Evolutionary conservation across 169 alveolate genomes (phyloP).

Genomic region (Plasmodium yoelii): DNA sequence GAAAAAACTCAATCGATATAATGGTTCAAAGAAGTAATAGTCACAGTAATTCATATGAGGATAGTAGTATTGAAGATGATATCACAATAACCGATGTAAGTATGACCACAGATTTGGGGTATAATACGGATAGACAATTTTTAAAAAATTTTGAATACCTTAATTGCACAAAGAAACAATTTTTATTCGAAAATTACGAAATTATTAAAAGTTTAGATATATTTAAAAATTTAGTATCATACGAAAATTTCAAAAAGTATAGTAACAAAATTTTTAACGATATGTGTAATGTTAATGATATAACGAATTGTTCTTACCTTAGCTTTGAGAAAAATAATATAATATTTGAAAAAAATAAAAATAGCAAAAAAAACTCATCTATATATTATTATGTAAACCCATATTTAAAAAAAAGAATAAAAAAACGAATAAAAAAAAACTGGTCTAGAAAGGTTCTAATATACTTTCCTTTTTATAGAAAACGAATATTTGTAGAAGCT

Average conservation of each 20-base stretch:
- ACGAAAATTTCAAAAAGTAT: neutral
- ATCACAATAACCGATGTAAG: slow-evolving; percentile 17
- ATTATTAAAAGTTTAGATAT: slow-evolving; percentile 2
- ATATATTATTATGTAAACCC: neutral
- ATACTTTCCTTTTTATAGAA: slow-evolving; percentile 31
- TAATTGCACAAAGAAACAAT: slow-evolving; percentile 7
- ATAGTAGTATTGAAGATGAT: slow-evolving; percentile 6
- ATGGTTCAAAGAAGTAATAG: neutral
- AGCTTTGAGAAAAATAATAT: neutral
- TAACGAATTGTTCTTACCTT: neutral
- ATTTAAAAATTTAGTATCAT: neutral
- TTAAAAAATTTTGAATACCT: slow-evolving; percentile 18
- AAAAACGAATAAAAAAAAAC: slow-evolving; percentile 4
- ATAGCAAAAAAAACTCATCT: neutral
- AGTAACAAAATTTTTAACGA: neutral
- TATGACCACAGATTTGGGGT: neutral
- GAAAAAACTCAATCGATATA: too few species aligned
- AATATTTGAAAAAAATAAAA: neutral
- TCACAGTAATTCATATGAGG: neutral
- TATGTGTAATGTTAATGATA: neutral
- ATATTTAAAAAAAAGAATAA: neutral
- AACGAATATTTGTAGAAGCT: slow-evolving; percentile 48
- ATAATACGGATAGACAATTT: slow-evolving; percentile 2
- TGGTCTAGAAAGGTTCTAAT: slow-evolving; percentile 6
- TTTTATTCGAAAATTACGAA: slow-evolving; percentile 5